Conservation (phyloP, 106 monocot species). For the Acorus calamus region DNA sequence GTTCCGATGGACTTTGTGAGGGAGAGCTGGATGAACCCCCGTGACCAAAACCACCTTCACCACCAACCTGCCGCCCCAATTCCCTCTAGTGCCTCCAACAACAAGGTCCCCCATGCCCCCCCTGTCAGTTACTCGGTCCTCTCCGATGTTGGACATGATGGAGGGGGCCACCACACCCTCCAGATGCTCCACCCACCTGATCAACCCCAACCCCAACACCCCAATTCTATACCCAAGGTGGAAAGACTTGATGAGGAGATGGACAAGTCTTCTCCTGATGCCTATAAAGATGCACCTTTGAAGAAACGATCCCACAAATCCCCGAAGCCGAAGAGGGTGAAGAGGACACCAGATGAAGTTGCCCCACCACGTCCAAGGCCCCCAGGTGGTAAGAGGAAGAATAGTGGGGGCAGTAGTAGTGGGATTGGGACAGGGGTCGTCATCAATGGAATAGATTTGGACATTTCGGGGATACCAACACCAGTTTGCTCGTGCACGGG, state of each 20-base stretch:
- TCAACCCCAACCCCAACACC: too few relatives aligned
- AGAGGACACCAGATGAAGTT: slow-evolving; percentile 17
- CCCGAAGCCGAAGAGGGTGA: slow-evolving; percentile 56
- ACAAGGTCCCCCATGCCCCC: too few relatives aligned
- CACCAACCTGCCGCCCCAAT: slow-evolving; percentile 11
- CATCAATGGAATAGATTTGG: slow-evolving; percentile 39
- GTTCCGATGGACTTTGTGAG: slow-evolving; percentile 32
- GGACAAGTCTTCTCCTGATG: neutral
- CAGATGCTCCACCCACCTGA: slow-evolving; percentile 37
- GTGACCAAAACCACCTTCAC: slow-evolving; percentile 13
- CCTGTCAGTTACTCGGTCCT: too few relatives aligned
- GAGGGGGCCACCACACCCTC: slow-evolving; percentile 10
- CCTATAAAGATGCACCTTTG: slow-evolving; percentile 8
- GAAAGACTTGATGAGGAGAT: slow-evolving; percentile 7
- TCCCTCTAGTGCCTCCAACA: neutral
- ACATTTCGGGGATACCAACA: slow-evolving; percentile 30
- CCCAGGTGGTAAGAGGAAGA: slow-evolving; percentile 12
- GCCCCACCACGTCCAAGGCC: neutral
- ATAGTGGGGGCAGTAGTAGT: slow-evolving; percentile 5
- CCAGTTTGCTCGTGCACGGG: slow-evolving; percentile 46
- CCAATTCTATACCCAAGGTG: slow-evolving; percentile 7
- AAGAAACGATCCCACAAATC: slow-evolving; percentile 43
- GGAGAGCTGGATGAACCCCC: slow-evolving; percentile 28
- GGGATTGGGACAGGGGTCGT: slow-evolving; percentile 20
- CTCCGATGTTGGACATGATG: too few relatives aligned